Percentiles rank a stretch among this genome's conserved stretches.
Conservation (phyloP, 1,284 basidiomycete genomes). For the Xerocomus minutiporus region DNA sequence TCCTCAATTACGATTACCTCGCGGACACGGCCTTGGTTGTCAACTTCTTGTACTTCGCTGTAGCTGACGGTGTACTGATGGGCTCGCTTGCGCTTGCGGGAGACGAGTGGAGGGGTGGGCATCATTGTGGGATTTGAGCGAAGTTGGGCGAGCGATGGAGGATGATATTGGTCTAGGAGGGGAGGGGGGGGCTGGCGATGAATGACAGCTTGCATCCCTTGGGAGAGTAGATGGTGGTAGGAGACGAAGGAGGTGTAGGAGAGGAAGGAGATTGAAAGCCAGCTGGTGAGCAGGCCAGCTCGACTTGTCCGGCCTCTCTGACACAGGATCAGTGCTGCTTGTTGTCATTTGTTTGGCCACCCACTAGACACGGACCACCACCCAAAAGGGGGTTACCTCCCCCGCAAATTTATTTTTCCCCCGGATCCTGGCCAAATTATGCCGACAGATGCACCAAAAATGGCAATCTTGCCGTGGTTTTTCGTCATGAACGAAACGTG, state of each 20-base stretch:
- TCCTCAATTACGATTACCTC: slow-evolving; percentile 88
- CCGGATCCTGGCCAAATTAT: slow-evolving; percentile 8
- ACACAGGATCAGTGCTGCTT: slow-evolving; percentile 33
- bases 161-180: slow-evolving; percentile 57
- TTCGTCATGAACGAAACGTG: slow-evolving; percentile 26
- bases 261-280: slow-evolving; percentile 35
- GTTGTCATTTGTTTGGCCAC: slow-evolving; percentile 28
- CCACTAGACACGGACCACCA: neutral
- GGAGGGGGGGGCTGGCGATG: slow-evolving; percentile 54
- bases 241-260: slow-evolving; percentile 27
- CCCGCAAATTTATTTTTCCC: neutral
- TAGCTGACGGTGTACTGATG: slow-evolving; percentile 76
- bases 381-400: neutral
- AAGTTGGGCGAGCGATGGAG: slow-evolving; percentile 38
- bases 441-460: slow-evolving; percentile 7
- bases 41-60: slow-evolving; percentile 79
- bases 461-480: slow-evolving; percentile 14
- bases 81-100: slow-evolving; percentile 77
- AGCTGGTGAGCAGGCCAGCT: slow-evolving; percentile 30
- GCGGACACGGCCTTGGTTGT: slow-evolving; percentile 64
- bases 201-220: slow-evolving; percentile 63
- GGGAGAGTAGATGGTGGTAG: slow-evolving; percentile 44
- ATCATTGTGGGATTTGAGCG: slow-evolving; percentile 44
- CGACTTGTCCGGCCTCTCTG: slow-evolving; percentile 27
- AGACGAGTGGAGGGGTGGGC: slow-evolving; percentile 60